phyloP scores from a whole-genome alignment of 2,329 filamentous ascomycete genomes.

The Claviceps citrina region DNA sequence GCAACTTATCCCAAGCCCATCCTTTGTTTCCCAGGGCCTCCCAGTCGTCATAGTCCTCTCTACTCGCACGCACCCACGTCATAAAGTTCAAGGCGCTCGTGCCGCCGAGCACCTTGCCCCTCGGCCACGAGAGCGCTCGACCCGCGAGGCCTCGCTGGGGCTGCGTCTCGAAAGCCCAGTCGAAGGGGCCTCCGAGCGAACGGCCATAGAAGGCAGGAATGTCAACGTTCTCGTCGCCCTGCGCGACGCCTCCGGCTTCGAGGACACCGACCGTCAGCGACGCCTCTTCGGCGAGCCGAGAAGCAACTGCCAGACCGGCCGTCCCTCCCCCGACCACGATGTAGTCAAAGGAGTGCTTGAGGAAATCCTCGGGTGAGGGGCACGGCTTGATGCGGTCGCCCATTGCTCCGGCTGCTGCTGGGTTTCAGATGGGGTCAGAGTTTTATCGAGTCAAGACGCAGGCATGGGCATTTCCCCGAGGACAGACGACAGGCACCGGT shows the following conservation, averaged over 20 bases:
- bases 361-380: slow-evolving; percentile 12
- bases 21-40: slow-evolving; percentile 39
- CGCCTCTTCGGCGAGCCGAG: slow-evolving; percentile 27
- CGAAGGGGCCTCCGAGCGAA: slow-evolving; percentile 20
- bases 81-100: slow-evolving; percentile 46
- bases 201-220: slow-evolving; percentile 23
- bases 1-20: slow-evolving; percentile 36
- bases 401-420: not conserved
- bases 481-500: not conserved
- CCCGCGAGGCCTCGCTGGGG: slow-evolving; percentile 23
- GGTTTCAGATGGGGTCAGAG: not conserved
- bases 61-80: slow-evolving; percentile 33
- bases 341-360: slow-evolving; percentile 15
- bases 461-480: not conserved
- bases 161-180: slow-evolving; percentile 27
- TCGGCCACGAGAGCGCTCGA: slow-evolving; percentile 24
- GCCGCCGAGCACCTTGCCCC: slow-evolving; percentile 43
- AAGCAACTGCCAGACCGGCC: slow-evolving; percentile 35
- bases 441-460: not conserved
- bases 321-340: slow-evolving; percentile 39
- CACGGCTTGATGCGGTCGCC: not conserved
- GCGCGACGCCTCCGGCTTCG: slow-evolving; percentile 17
- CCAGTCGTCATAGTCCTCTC: slow-evolving; percentile 41
- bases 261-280: slow-evolving; percentile 17
- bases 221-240: slow-evolving; percentile 20